These are phyloP conservation scores for Pythium angustatum DNA, from an alignment of 352 stramenopile genomes.

Conservation along the genomic window DNA sequence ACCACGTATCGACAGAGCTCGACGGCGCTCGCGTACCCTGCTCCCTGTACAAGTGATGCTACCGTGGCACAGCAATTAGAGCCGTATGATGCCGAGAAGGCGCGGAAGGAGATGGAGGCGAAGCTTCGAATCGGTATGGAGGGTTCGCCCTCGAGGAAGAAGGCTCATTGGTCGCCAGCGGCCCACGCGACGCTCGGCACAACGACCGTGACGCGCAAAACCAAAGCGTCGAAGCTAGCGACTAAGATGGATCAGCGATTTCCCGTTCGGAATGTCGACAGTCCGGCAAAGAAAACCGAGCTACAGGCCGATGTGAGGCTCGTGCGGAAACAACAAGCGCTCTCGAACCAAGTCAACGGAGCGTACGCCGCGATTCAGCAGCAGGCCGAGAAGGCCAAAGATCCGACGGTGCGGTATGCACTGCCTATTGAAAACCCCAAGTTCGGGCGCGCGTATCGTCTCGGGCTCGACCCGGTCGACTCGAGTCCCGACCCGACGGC, in stretches of 20 bases:
- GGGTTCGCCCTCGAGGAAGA: not conserved
- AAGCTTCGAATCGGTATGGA: constrained; percentile 16
- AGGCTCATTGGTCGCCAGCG: constrained; percentile 46
- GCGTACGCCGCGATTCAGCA: constrained; percentile 34
- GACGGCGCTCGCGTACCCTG: constrained; percentile 21
- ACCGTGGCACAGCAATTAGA: constrained; percentile 4
- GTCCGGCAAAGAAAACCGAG: constrained; percentile 26
- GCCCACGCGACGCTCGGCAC: constrained; percentile 26
- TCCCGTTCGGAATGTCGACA: constrained; percentile 27
- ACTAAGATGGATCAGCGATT: constrained; percentile 33
- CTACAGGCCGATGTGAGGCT: constrained; percentile 30
- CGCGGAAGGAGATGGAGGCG: constrained; percentile 17
- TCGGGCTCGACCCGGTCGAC: constrained; percentile 49
- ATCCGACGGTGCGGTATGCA: constrained; percentile 45
- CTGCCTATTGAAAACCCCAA: constrained; percentile 48
- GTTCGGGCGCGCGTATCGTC: constrained; percentile 48
- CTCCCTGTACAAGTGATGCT: not conserved
- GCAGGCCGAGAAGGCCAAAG: constrained; percentile 39
- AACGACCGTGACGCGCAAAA: constrained; percentile 16
- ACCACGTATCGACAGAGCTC: constrained; percentile 12
- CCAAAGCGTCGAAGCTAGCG: constrained; percentile 6
- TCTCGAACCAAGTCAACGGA: constrained; percentile 34
- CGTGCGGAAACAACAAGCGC: constrained; percentile 32
- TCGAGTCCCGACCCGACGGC: constrained; percentile 4
- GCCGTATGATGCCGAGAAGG: constrained; percentile 28